These are phyloP conservation scores for Chlorella vulgaris DNA, from an alignment of 139 green algal species.

Conservation along the genomic window DNA sequence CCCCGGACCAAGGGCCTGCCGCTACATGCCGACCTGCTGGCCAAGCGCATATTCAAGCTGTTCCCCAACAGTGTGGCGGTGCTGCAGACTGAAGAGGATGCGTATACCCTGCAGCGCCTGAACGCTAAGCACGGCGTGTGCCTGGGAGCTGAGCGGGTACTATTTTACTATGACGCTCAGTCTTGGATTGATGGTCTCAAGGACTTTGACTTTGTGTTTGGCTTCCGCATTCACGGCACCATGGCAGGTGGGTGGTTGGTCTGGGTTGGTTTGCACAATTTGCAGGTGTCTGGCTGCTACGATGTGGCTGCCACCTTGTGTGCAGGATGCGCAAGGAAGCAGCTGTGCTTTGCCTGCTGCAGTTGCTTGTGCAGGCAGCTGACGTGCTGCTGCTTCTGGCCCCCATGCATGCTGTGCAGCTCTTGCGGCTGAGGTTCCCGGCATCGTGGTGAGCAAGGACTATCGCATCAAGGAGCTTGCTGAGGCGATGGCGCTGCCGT, in stretches of 20 bases:
- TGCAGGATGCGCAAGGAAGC: too few relatives aligned
- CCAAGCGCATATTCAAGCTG: neutral
- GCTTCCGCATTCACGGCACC: neutral
- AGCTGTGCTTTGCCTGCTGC: too few relatives aligned
- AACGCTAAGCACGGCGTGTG: neutral
- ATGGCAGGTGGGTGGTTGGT: too few relatives aligned
- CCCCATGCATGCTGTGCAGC: too few relatives aligned
- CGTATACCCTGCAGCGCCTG: neutral
- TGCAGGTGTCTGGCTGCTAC: too few relatives aligned
- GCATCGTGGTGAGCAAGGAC: neutral
- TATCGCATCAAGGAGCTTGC: neutral
- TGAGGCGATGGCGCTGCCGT: neutral
- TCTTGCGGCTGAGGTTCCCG: neutral
- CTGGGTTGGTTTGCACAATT: too few relatives aligned
- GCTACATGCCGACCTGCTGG: neutral
- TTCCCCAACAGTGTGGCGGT: neutral
- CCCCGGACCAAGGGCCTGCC: too few relatives aligned
- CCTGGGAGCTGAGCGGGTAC: neutral
- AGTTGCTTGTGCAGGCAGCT: too few relatives aligned
- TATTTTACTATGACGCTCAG: neutral
- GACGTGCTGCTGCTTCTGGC: too few relatives aligned
- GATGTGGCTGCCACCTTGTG: too few relatives aligned
- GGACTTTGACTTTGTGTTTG: neutral
- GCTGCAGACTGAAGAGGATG: neutral
- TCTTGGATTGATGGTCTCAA: neutral